Evolutionary conservation across 2,329 filamentous ascomycete species (phyloP).

Genomic region (Claviceps digitariae): DNA sequence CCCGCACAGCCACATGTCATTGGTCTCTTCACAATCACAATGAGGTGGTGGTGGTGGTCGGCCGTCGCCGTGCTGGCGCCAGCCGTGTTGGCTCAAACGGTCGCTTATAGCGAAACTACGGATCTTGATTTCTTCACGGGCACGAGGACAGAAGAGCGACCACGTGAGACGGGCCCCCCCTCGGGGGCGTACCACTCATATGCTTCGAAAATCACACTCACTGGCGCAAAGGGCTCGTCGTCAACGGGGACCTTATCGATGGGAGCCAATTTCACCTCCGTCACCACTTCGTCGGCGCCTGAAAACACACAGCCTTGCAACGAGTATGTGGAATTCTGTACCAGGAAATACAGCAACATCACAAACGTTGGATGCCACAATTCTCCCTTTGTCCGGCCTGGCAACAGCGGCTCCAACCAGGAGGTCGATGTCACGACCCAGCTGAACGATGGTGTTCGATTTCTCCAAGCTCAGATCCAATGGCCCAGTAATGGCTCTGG

Average conservation of each 20-base stretch:
- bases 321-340: conserved; percentile 63
- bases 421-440: conserved; percentile 52
- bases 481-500: conserved; percentile 34
- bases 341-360: conserved; percentile 66
- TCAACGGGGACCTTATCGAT: conserved; percentile 23
- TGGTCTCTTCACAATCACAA: conserved; percentile 3
- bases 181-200: conserved; percentile 32
- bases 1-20: conserved; percentile 8
- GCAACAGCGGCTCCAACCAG: conserved; percentile 68
- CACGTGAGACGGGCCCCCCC: conserved; percentile 25
- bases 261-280: conserved; percentile 25
- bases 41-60: conserved; percentile 10
- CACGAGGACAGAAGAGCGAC: conserved; percentile 23
- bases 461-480: conserved; percentile 51
- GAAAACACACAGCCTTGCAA: conserved; percentile 73
- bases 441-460: conserved; percentile 61
- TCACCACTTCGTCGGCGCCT: conserved; percentile 25
- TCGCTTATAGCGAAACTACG: conserved; percentile 19
- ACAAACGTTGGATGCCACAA: conserved; percentile 70
- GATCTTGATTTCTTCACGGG: conserved; percentile 24
- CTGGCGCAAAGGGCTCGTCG: conserved; percentile 19
- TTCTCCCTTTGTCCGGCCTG: conserved; percentile 58
- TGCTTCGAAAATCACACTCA: conserved; percentile 29
- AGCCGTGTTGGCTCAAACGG: conserved; percentile 12
- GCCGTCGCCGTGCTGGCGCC: conserved; percentile 10